These are phyloP conservation scores for Parsonsia alboflavescens DNA, from an alignment of 257 asterid genomes.

Conservation along the genomic window DNA sequence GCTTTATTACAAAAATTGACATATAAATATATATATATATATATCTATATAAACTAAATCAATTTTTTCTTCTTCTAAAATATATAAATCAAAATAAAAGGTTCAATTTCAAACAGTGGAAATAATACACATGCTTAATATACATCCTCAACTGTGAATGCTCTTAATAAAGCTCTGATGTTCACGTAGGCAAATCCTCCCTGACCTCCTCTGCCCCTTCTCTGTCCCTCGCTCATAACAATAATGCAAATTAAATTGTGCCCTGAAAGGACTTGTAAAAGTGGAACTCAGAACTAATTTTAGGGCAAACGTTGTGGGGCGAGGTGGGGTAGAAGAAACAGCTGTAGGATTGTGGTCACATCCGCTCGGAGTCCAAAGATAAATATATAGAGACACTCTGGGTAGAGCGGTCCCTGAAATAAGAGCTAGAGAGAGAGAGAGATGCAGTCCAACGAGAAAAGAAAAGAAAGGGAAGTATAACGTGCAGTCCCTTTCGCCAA, in stretches of 20 bases:
- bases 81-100: no score
- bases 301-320: neutral
- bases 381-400: neutral
- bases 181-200: neutral
- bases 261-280: neutral
- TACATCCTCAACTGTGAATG: no score
- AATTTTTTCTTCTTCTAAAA: no score
- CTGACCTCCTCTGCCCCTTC: neutral
- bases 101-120: no score
- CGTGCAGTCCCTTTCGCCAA: slow-evolving; percentile 21
- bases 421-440: neutral
- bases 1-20: no score
- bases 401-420: slow-evolving; percentile 26
- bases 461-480: no score
- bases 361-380: slow-evolving; percentile 17
- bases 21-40: no score
- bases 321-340: slow-evolving; percentile 12
- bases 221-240: neutral
- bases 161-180: no score
- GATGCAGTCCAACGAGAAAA: neutral
- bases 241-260: no score
- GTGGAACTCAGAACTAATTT: neutral
- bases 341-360: slow-evolving; percentile 23
- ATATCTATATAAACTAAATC: no score
- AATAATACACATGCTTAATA: no score